phyloP scores from a whole-genome alignment of 2,329 filamentous ascomycete species.

The Myriosclerotinia scirpicola region DNA sequence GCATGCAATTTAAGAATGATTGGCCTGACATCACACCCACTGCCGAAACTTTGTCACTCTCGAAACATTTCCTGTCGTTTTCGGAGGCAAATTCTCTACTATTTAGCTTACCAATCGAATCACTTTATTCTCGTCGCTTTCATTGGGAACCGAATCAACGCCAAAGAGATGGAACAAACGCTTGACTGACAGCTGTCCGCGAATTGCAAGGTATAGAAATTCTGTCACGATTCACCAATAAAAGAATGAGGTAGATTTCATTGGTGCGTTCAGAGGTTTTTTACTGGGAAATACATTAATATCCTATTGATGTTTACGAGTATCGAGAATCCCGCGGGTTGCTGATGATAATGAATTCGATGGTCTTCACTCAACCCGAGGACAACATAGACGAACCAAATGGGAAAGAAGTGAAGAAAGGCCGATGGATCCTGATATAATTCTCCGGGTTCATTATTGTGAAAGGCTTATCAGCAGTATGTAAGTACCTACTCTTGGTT shows the following conservation, averaged over 20 bases:
- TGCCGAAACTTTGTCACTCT: neutral
- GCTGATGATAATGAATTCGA: neutral
- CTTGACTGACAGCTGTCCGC: neutral
- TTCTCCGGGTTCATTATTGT: neutral
- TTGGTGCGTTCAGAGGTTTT: neutral
- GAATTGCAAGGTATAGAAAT: neutral
- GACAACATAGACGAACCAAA: neutral
- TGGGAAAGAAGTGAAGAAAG: neutral
- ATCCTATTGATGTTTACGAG: neutral
- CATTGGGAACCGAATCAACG: neutral
- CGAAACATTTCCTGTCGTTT: neutral
- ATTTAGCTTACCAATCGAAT: neutral
- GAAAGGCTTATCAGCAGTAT: neutral
- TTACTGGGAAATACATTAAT: neutral
- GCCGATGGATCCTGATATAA: neutral
- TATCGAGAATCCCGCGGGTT: neutral
- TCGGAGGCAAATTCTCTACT: neutral
- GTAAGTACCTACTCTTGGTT: neutral
- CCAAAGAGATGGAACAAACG: neutral
- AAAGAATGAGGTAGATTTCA: neutral
- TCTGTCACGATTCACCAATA: slow-evolving; percentile 2
- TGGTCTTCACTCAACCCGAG: neutral
- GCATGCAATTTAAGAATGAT: neutral
- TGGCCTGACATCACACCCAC: neutral
- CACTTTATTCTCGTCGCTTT: neutral